phyloP scores from a whole-genome alignment of 2,329 filamentous ascomycete species.

The Tolypocladium pustulatum region DNA sequence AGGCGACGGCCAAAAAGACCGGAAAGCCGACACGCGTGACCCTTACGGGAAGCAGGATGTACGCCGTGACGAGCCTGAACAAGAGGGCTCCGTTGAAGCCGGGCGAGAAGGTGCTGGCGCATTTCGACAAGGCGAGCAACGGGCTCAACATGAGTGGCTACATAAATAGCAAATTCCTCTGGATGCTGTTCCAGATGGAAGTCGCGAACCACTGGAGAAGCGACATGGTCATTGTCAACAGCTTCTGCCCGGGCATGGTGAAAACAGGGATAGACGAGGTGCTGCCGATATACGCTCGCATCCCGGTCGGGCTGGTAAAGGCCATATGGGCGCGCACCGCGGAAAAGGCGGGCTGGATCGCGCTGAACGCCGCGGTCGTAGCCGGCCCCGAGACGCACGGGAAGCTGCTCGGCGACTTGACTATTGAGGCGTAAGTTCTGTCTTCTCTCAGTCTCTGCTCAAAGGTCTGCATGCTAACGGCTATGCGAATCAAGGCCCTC shows the following conservation, averaged over 20 bases:
- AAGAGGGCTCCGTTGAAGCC: neutral
- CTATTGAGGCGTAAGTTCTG: neutral
- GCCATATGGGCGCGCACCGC: neutral
- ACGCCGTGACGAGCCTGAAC: neutral
- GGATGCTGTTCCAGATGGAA: neutral
- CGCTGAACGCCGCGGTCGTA: neutral
- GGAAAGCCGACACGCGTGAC: neutral
- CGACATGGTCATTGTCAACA: neutral
- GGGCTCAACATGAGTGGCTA: neutral
- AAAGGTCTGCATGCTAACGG: neutral
- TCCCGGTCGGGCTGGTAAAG: neutral
- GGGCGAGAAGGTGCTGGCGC: neutral
- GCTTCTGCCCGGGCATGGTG: neutral
- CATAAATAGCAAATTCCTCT: neutral
- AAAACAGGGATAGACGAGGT: neutral
- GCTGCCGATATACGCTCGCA: neutral
- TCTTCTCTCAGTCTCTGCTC: too few relatives aligned
- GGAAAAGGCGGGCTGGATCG: neutral
- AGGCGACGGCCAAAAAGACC: conserved; percentile 1
- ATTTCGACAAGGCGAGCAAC: neutral
- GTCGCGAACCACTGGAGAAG: neutral
- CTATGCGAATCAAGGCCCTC: neutral
- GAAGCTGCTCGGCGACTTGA: neutral
- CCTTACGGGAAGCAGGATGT: neutral
- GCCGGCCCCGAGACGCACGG: neutral